Percentiles rank a stretch among this genome's conserved stretches.
These are phyloP conservation scores for Anaeramoeba flamelloides DNA, from an alignment of 78 protist species.

Conservation along the genomic window DNA sequence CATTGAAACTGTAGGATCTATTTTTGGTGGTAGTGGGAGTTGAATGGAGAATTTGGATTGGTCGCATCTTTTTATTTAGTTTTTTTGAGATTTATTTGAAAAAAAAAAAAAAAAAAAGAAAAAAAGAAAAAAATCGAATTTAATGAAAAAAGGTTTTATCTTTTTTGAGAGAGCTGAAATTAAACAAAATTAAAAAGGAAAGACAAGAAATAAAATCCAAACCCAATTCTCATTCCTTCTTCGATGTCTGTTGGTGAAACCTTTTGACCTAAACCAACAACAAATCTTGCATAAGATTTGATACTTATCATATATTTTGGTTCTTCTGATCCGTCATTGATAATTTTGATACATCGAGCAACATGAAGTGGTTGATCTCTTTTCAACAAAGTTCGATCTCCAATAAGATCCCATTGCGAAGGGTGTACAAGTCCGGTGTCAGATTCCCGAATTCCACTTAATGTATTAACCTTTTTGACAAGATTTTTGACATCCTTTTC, in stretches of 20 bases:
- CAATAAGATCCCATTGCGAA: slow-evolving; percentile 83
- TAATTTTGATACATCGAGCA: slow-evolving; percentile 95
- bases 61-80: slow-evolving; percentile 58
- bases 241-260: slow-evolving; percentile 96
- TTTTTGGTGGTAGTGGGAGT: slow-evolving; percentile 96
- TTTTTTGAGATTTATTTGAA: too few relatives aligned
- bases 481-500: too few relatives aligned
- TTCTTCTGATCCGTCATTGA: slow-evolving; percentile 34
- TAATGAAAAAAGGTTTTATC: slow-evolving; percentile 1
- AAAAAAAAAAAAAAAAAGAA: too few relatives aligned
- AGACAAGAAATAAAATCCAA: neutral
- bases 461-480: too few relatives aligned
- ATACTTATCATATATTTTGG: slow-evolving; percentile 85
- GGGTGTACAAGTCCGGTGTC: slow-evolving; percentile 97
- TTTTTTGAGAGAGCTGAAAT: neutral
- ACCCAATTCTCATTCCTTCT: slow-evolving; percentile 98
- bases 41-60: slow-evolving; percentile 85
- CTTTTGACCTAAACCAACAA: slow-evolving; percentile 90
- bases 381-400: slow-evolving; percentile 70
- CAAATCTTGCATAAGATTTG: slow-evolving; percentile 88
- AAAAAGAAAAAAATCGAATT: neutral
- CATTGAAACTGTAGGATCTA: slow-evolving; percentile 97
- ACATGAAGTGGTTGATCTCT: slow-evolving; percentile 81
- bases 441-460: slow-evolving; percentile 87
- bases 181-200: neutral